A percentile compares a stretch with the other conserved stretches of the same genome.
Evolutionary conservation across 2,329 filamentous ascomycete genomes (phyloP).

Genomic region (Atkinsonella hypoxylon): DNA sequence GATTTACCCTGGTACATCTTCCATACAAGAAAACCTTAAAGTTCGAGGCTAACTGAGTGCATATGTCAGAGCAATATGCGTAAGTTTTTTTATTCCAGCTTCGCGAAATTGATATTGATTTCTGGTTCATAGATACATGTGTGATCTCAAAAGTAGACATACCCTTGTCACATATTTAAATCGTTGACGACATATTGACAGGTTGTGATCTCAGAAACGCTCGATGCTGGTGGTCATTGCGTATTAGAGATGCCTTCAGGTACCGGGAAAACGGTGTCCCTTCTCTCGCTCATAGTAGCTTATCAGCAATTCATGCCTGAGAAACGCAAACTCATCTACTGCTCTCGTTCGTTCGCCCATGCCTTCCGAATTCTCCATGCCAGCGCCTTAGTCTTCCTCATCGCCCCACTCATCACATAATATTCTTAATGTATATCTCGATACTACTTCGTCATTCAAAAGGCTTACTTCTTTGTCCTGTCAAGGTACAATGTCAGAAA

Average conservation of each 20-base stretch:
- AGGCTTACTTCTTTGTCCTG: not conserved
- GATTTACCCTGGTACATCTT: constrained; percentile 41
- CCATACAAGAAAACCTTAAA: not conserved
- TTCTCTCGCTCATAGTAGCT: constrained; percentile 88
- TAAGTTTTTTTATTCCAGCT: constrained; percentile 17
- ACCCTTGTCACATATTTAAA: not conserved
- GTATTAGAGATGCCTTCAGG: constrained; percentile 98
- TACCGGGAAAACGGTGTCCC: constrained; percentile 92
- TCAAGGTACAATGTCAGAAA: constrained; percentile 89
- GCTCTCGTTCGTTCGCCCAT: constrained; percentile 53
- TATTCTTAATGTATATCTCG: not conserved
- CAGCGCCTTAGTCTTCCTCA: not conserved
- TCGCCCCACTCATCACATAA: not conserved
- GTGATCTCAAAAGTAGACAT: constrained; percentile 40
- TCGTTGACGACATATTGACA: not conserved
- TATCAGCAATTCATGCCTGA: constrained; percentile 93
- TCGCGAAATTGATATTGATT: not conserved
- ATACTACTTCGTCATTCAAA: not conserved
- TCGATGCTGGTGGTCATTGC: constrained; percentile 90
- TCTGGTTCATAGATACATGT: constrained; percentile 36
- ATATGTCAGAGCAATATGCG: constrained; percentile 40
- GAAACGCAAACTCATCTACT: constrained; percentile 94
- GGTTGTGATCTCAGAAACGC: constrained; percentile 41
- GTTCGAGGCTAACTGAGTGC: not conserved
- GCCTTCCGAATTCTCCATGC: not conserved